Evolutionary conservation across 2,329 filamentous ascomycete genomes (phyloP).

Genomic region (Fusarium sp.): DNA sequence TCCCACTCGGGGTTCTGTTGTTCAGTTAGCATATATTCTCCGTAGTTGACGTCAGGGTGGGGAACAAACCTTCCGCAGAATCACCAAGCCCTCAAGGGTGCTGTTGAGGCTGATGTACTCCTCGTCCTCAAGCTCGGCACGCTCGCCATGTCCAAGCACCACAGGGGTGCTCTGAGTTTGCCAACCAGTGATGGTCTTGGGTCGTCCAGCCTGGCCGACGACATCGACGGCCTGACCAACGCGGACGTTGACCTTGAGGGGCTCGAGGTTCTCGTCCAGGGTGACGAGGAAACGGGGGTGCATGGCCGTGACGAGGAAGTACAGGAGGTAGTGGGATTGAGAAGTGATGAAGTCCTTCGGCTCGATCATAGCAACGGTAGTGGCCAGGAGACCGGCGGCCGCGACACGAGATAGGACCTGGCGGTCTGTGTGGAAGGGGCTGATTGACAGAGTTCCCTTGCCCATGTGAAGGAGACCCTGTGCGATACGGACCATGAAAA

Average conservation of each 20-base stretch:
- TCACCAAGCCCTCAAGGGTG: slow-evolving; percentile 93
- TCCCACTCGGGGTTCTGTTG: slow-evolving; percentile 56
- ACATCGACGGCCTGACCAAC: slow-evolving; percentile 99
- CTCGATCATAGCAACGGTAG: slow-evolving; percentile 93
- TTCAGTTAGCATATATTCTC: slow-evolving; percentile 24
- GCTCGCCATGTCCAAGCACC: slow-evolving; percentile 91
- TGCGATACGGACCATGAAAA: slow-evolving; percentile 99
- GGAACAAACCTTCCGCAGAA: slow-evolving; percentile 88
- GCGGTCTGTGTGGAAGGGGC: slow-evolving; percentile 99
- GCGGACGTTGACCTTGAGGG: slow-evolving; percentile 93
- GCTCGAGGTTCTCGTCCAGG: slow-evolving; percentile 93
- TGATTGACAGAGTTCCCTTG: slow-evolving; percentile 95
- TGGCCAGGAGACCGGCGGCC: slow-evolving; percentile 87
- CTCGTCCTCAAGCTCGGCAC: slow-evolving; percentile 97
- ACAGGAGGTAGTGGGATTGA: slow-evolving; percentile 89
- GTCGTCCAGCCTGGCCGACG: slow-evolving; percentile 94
- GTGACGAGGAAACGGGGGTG: slow-evolving; percentile 96
- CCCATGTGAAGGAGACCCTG: slow-evolving; percentile 99
- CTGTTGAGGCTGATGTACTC: slow-evolving; percentile 94
- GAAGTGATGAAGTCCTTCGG: slow-evolving; percentile 84
- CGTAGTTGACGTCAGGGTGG: background rate
- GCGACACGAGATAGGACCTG: slow-evolving; percentile 94
- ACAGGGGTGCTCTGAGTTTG: slow-evolving; percentile 99
- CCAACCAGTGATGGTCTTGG: slow-evolving; percentile 99
- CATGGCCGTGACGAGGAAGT: slow-evolving; percentile 97